These are phyloP conservation scores for Leucosporidium yakuticum DNA, from an alignment of 768 basidiomycete species.

Conservation along the genomic window DNA sequence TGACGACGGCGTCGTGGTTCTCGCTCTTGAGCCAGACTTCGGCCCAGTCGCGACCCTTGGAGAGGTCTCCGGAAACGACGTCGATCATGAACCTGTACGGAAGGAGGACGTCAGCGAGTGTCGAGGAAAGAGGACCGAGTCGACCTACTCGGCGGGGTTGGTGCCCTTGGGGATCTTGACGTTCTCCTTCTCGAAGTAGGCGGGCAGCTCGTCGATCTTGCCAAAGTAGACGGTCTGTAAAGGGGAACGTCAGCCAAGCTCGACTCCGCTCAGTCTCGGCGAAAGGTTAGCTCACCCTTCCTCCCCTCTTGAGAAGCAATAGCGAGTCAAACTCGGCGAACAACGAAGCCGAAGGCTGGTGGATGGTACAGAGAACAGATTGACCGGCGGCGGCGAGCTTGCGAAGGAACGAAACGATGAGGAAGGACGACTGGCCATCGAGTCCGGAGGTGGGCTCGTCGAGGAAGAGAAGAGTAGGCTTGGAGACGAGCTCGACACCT, in stretches of 20 bases:
- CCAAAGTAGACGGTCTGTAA: constrained; percentile 55
- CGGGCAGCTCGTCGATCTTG: constrained; percentile 54
- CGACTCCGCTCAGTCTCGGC: no score
- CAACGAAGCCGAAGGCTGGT: constrained; percentile 45
- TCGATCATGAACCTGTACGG: no score
- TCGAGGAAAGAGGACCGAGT: no score
- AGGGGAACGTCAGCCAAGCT: no score
- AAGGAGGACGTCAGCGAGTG: no score
- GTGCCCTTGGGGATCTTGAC: constrained; percentile 58
- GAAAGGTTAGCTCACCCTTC: constrained; percentile 39
- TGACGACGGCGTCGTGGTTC: constrained; percentile 48
- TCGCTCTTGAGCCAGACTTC: constrained; percentile 72
- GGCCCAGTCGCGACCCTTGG: constrained; percentile 63
- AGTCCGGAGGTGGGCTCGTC: constrained; percentile 73
- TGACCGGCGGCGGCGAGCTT: constrained; percentile 74
- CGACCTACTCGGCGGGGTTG: constrained; percentile 52
- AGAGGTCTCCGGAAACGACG: constrained; percentile 17
- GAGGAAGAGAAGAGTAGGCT: constrained; percentile 60
- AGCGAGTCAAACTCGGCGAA: constrained; percentile 63
- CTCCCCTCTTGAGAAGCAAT: constrained; percentile 31
- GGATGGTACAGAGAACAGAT: constrained; percentile 79
- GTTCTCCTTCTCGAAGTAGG: no score
- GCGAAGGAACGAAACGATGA: constrained; percentile 56
- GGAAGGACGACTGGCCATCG: constrained; percentile 44
- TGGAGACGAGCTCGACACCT: constrained; percentile 54